These are phyloP conservation scores for Oryza nivara DNA, from an alignment of 176 grass and related monocot species.

Conservation along the genomic window DNA sequence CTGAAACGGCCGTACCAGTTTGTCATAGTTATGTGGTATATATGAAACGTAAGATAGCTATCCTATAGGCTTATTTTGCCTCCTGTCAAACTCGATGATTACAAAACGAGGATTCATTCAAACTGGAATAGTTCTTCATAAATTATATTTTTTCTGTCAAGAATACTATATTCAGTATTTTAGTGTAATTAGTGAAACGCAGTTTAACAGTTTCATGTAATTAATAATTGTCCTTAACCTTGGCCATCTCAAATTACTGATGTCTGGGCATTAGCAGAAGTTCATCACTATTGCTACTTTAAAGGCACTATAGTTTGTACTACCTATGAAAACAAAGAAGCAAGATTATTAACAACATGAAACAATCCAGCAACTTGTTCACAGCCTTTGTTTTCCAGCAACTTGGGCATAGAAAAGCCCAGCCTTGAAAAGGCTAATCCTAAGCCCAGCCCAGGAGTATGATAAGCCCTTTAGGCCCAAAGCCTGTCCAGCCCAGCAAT, in stretches of 20 bases:
- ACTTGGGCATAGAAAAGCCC: not conserved
- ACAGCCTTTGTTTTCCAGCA: not conserved
- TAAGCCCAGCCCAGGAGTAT: not conserved
- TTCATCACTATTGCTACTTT: not conserved
- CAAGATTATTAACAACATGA: not conserved
- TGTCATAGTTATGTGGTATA: not conserved
- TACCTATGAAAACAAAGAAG: not conserved
- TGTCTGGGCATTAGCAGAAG: not conserved
- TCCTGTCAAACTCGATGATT: not conserved
- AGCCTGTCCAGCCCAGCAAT: not conserved
- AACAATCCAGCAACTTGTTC: not conserved
- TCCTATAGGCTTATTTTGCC: not conserved
- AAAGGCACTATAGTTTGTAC: not conserved
- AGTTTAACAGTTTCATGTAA: not conserved
- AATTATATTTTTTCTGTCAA: not conserved
- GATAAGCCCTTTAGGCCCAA: not conserved
- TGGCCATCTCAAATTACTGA: not conserved
- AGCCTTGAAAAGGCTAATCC: not conserved
- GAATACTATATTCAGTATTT: not conserved
- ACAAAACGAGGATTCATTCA: not conserved
- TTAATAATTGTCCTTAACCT: too few relatives aligned
- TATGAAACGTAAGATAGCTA: not conserved
- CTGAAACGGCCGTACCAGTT: not conserved
- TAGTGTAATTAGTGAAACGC: too few relatives aligned
- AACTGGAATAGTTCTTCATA: not conserved